Percentiles rank a stretch among this genome's conserved stretches.
These are phyloP conservation scores for Musa troglodytarum DNA, from an alignment of 176 grass and related monocot species.

Conservation along the genomic window DNA sequence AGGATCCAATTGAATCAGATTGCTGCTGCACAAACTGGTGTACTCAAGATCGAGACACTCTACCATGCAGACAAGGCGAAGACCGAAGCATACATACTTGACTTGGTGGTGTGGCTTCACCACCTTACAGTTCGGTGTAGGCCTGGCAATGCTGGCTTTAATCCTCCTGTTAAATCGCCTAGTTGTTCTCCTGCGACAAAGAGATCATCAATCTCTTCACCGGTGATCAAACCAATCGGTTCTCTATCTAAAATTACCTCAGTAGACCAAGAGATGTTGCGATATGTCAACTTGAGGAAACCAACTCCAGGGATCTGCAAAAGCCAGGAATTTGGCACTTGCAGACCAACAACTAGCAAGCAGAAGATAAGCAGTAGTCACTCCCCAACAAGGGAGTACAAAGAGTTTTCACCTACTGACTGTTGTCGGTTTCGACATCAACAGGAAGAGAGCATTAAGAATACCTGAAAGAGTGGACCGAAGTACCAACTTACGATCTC, in stretches of 20 bases:
- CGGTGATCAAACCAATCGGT: not conserved
- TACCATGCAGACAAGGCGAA: conserved; percentile 48
- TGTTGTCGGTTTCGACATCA: conserved; percentile 58
- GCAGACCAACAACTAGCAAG: not conserved
- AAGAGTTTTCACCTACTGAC: not conserved
- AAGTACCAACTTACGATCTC: conserved; percentile 32
- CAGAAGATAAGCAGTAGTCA: conserved; percentile 2
- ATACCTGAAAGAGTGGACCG: conserved; percentile 68
- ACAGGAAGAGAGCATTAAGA: conserved; percentile 72
- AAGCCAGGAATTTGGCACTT: conserved; percentile 8
- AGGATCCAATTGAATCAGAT: conserved; percentile 26
- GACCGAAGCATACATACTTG: conserved; percentile 41
- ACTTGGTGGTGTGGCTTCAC: conserved; percentile 45
- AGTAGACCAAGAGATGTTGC: conserved; percentile 2
- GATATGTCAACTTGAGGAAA: not conserved
- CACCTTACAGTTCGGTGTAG: conserved; percentile 16
- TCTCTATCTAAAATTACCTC: not conserved
- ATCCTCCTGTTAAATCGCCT: conserved; percentile 3
- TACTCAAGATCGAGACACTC: conserved; percentile 41
- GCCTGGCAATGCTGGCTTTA: not conserved
- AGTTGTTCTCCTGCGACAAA: not conserved
- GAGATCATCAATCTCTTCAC: not conserved
- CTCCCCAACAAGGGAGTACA: not conserved
- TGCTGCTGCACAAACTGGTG: not conserved
- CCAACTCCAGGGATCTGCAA: conserved; percentile 8